Evolutionary conservation across 192 early-diverging fungal genomes (phyloP).

Genomic region (Globomyces pollinis-pini): DNA sequence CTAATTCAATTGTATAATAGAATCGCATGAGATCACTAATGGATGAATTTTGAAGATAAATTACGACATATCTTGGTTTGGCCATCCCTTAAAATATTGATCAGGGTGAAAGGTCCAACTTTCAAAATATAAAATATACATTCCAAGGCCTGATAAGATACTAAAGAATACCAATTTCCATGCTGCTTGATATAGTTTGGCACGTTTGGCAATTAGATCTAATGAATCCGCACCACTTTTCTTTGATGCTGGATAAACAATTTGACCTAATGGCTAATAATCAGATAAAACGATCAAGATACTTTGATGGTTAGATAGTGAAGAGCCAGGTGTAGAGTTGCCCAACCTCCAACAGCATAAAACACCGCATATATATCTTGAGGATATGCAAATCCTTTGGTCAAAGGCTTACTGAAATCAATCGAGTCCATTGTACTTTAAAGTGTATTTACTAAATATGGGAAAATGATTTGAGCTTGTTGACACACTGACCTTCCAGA

Average conservation of each 20-base stretch:
- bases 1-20: neutral
- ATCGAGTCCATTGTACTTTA: too few relatives aligned
- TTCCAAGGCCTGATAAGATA: neutral
- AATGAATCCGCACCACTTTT: too few relatives aligned
- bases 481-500: too few relatives aligned
- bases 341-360: neutral
- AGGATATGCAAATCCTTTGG: neutral
- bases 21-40: neutral
- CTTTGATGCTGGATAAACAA: neutral
- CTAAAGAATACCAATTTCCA: neutral
- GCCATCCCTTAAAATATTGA: constrained; percentile 5
- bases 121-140: neutral
- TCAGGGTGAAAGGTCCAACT: neutral
- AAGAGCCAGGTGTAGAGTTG: neutral
- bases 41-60: neutral
- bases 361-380: constrained; percentile 2
- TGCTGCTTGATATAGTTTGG: neutral
- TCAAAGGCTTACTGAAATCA: too few relatives aligned
- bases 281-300: neutral
- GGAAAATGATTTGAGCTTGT: too few relatives aligned
- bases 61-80: constrained; percentile 5
- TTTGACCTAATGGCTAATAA: neutral
- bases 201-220: neutral
- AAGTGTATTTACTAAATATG: too few relatives aligned
- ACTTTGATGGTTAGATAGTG: neutral